phyloP scores from a whole-genome alignment of 345 rosid species.

The Euclidium syriacum region DNA sequence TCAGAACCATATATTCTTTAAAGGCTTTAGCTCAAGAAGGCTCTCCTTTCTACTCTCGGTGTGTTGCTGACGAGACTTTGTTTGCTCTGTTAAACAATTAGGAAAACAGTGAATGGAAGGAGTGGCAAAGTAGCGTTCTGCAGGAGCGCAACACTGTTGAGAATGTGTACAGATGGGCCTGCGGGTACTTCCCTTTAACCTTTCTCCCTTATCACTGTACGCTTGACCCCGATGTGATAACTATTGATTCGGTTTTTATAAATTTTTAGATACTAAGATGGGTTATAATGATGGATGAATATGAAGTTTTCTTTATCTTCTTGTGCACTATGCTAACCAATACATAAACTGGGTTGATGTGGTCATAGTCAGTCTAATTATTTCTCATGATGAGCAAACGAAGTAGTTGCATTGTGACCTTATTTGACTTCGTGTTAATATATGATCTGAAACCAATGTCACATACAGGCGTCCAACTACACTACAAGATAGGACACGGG shows the following conservation, averaged over 20 bases:
- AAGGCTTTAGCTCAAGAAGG: not conserved
- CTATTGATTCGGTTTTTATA: too few species aligned
- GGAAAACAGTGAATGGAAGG: slow-evolving; percentile 81
- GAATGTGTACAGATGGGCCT: slow-evolving; percentile 93
- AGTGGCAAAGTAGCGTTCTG: slow-evolving; percentile 70
- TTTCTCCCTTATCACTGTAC: slow-evolving; percentile 10
- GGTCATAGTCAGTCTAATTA: not conserved
- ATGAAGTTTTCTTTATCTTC: not conserved
- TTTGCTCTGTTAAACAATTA: slow-evolving; percentile 30
- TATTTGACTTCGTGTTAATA: too few species aligned
- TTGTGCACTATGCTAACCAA: not conserved
- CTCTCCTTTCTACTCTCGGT: not conserved
- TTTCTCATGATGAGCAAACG: not conserved
- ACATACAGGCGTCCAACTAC: slow-evolving; percentile 86
- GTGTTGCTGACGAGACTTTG: slow-evolving; percentile 11
- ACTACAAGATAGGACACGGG: slow-evolving; percentile 85
- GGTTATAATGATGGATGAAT: not conserved
- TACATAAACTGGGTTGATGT: not conserved
- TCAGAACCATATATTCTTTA: slow-evolving; percentile 1
- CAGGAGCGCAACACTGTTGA: slow-evolving; percentile 84
- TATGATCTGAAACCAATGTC: slow-evolving; percentile 9
- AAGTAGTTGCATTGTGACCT: too few species aligned
- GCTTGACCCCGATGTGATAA: too few species aligned
- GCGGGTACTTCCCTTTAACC: slow-evolving; percentile 56
- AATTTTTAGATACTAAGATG: not conserved